Evolutionary conservation across 257 asterid species (phyloP), one percentile per base, ranked within the genome.

Genomic region (Cruciata laevipes): DNA sequence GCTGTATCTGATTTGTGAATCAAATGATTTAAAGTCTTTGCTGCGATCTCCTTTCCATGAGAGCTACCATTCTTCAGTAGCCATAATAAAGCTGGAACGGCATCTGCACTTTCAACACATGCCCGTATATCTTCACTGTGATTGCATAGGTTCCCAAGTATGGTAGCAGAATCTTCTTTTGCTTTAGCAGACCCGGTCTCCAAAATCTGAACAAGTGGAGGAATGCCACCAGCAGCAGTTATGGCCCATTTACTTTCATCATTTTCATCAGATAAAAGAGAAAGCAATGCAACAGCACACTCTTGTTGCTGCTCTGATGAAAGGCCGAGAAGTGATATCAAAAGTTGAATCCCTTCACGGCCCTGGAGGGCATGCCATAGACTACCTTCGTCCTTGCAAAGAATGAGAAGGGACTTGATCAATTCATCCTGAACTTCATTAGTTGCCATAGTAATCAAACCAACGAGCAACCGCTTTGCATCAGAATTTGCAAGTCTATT

Each of bases 201-300:
- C 24, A 94, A 80, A 71, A 94, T 94, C 75, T 94, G 99, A 67
- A 94, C 99, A 74, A 94, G 97, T 23, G 99, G 99, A 24, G 99
- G 99, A 62, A 94, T 90, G 67, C 99, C 99, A 70, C 99, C 99
- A 70, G 99, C 99, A 56, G 99, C 99, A 18, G 99, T 90, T 69
- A 94, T 94, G 67, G 99, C 99, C 99, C 97, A 94, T 85, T 90
- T 94, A 78, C 99, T 94, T 70, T 94, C 99, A 76, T 94, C 97
- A 61, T 88, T 94, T 76, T 88, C 99, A 71, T 86, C 82, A 21
- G 99, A 86, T 49, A 94, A 78, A 71, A 94, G 97, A 77, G 96
- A 84, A 65, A 94, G 97, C 71, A 94, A 76, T 56, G 99, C 94
- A 71, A 94, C 97, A 65, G 97, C 96, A 83, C 97, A 90, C 80